A percentile compares a stretch with the other conserved stretches of the same genome.
Evolutionary conservation across 441 rosid species (phyloP).

Genomic region (Erodium chrysanthum): DNA sequence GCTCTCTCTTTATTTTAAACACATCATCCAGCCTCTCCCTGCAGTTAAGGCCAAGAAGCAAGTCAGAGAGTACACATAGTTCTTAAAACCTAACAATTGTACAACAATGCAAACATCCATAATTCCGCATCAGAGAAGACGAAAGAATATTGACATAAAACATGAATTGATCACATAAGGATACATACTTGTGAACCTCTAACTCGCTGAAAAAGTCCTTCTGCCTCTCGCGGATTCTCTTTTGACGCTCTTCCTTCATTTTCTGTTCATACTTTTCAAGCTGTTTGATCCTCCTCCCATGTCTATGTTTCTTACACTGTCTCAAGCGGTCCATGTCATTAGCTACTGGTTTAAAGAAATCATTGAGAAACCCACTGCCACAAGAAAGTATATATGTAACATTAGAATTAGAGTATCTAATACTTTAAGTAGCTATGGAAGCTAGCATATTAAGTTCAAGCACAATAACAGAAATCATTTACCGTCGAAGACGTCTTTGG

Average conservation of each 20-base stretch:
- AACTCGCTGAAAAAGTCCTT: conserved; percentile 90
- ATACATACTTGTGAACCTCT: conserved; percentile 75
- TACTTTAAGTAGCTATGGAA: neutral
- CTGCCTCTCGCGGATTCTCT: conserved; percentile 94
- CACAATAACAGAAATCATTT: conserved; percentile 16
- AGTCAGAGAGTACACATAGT: conserved; percentile 15
- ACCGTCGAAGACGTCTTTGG: conserved; percentile 81
- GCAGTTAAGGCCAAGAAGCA: conserved; percentile 24
- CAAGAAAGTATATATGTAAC: neutral
- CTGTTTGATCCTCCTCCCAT: conserved; percentile 84
- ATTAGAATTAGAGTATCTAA: neutral
- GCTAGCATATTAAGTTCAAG: neutral
- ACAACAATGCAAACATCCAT: conserved; percentile 3
- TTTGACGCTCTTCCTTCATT: conserved; percentile 92
- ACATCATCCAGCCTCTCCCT: conserved; percentile 87
- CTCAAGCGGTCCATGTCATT: conserved; percentile 66
- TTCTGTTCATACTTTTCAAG: conserved; percentile 78
- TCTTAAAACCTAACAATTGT: conserved; percentile 7
- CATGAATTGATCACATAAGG: conserved; percentile 9
- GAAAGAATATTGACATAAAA: conserved; percentile 4
- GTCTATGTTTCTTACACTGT: conserved; percentile 74
- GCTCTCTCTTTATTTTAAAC: conserved; percentile 74
- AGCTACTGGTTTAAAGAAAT: conserved; percentile 69
- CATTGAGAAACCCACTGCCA: conserved; percentile 64
- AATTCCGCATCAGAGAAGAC: neutral